Conservation (phyloP, 225 moss, liverwort and hornwort species). For the Takakia lepidozioides region DNA sequence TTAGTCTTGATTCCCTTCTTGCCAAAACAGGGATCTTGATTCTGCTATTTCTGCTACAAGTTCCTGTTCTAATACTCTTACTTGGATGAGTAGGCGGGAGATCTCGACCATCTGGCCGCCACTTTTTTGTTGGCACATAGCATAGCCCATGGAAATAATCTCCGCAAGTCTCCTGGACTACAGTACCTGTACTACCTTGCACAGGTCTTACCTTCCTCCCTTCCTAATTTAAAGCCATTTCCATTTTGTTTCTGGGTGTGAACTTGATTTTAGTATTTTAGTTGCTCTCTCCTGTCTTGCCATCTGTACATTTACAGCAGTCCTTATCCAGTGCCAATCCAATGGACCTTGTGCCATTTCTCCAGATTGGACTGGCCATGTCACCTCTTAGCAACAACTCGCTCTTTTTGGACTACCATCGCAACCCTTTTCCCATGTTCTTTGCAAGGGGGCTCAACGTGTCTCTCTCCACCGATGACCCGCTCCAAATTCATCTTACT, state of each 20-base stretch:
- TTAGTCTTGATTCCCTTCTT: too few species aligned
- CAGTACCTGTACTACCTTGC: slow-evolving; percentile 88
- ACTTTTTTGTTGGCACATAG: slow-evolving; percentile 83
- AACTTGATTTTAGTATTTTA: too few species aligned
- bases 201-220: slow-evolving; percentile 32
- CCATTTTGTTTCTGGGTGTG: too few species aligned
- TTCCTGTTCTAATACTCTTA: too few species aligned
- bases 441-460: slow-evolving; percentile 85
- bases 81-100: slow-evolving; percentile 51
- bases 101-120: slow-evolving; percentile 94
- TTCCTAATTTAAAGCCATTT: too few species aligned
- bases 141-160: slow-evolving; percentile 89
- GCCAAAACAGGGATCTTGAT: too few species aligned
- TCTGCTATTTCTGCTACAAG: too few species aligned
- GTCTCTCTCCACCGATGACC: slow-evolving; percentile 90
- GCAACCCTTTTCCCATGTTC: slow-evolving; percentile 95
- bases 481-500: slow-evolving; percentile 89
- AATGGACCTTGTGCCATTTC: neutral
- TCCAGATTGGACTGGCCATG: slow-evolving; percentile 92
- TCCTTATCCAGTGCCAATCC: too few species aligned
- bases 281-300: too few species aligned
- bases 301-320: too few species aligned
- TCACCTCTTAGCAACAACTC: slow-evolving; percentile 94
- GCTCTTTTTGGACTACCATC: slow-evolving; percentile 85
- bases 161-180: slow-evolving; percentile 87